Base-by-base conservation (phyloP, 2,329 filamentous ascomycete genomes). In the Fusarium luffae region DNA sequence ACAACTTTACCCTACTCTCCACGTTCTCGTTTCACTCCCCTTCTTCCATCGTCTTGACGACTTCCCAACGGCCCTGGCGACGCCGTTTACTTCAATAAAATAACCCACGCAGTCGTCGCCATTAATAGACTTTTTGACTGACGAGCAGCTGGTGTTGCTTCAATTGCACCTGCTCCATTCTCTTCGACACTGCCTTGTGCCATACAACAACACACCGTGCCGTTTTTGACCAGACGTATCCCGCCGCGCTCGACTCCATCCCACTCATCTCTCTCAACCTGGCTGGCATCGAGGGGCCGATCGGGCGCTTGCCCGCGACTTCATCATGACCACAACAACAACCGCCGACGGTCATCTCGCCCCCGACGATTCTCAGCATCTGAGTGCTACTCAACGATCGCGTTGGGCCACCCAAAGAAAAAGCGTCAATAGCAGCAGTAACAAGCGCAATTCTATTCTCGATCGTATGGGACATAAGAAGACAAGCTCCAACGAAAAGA, bases 331-430 rank as follows among this genome's bases (percentile, higher is more conserved):
- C 75, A 77, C 77, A 63, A 72, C 75, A 68, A 74, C 73, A 50
- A 68, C 72, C 40, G 71, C 76, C 59, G 78, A 78, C 48, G 71
- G 66, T 56, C 71, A 66, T 47, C 64, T 69, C 48, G 71, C 73
- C 52, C 68, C 76, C 27, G 72, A 55, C 13, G 52, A 55, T 55
- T 32, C 41, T 25, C 52, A 55, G 52, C 52, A 64, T 57, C 60
- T 69, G 44, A 73, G 67, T 57, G 50, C 71, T 49, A 91, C 90
- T 23, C 93, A 95, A 78, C 88, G 94, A 77, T 90, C 96, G 80
- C 88, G 96, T 89, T 98, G 96, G 96, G 95, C 96, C 19, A 98
- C 96, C n/a, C 93, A 94, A 76, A 93, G 93, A 79, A 88, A 92
- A 79, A 90, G 90, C 16, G 89, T 92, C 75, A 88, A 90, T 77